Conservation (phyloP, 2,329 filamentous ascomycete species). For the Colletotrichum abscissum region DNA sequence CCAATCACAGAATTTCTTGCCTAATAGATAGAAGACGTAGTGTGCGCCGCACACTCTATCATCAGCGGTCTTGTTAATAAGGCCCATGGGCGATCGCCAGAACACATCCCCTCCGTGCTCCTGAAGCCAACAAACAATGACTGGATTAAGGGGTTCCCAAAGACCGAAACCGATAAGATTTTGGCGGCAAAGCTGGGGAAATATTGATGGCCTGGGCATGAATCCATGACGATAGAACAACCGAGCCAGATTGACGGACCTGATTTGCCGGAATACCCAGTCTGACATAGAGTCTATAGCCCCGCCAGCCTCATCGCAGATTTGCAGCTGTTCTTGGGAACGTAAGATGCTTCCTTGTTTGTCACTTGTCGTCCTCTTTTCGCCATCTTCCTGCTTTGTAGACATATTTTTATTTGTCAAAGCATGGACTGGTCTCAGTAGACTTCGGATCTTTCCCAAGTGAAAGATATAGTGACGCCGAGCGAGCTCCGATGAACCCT, state of each 20-base stretch:
- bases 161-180: too few relatives aligned
- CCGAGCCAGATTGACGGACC: background rate
- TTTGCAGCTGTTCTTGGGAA: rapidly evolving
- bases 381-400: background rate
- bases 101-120: background rate
- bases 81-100: too few relatives aligned
- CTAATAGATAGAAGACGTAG: too few relatives aligned
- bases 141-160: too few relatives aligned
- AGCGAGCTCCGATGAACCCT: background rate
- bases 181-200: too few relatives aligned
- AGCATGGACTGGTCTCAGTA: background rate
- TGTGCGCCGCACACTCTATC: too few relatives aligned
- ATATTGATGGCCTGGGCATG: background rate
- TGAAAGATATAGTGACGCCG: background rate
- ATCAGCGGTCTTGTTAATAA: too few relatives aligned
- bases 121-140: background rate
- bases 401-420: rapidly evolving
- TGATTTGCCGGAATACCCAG: background rate
- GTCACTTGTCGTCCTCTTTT: too few relatives aligned
- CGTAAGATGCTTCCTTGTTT: rapidly evolving
- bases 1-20: too few relatives aligned
- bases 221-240: background rate
- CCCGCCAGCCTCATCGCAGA: too few relatives aligned
- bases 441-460: background rate
- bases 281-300: rapidly evolving